A percentile compares a stretch with the other conserved stretches of the same genome.
These are phyloP conservation scores for Colletotrichum tanaceti DNA, from an alignment of 2,329 filamentous ascomycete genomes.

Conservation along the genomic window DNA sequence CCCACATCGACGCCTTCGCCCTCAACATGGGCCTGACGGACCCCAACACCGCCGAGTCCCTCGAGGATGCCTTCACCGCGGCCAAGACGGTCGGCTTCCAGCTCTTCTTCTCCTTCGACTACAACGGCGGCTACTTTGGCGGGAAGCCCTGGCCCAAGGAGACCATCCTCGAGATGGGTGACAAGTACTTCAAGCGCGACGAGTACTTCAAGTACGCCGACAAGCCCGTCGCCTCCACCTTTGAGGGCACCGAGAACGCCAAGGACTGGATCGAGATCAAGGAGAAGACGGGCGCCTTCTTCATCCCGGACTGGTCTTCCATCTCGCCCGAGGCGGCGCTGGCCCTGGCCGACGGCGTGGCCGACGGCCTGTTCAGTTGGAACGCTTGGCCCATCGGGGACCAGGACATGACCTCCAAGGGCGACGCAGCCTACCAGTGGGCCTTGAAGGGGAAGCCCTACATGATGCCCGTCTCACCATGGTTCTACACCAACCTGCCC, in stretches of 20 bases:
- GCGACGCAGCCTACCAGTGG: conserved; percentile 41
- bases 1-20: conserved; percentile 50
- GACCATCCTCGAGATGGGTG: conserved; percentile 29
- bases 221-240: conserved; percentile 54
- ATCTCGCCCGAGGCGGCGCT: conserved; percentile 47
- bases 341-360: conserved; percentile 33
- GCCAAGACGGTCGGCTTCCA: conserved; percentile 44
- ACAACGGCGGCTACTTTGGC: conserved; percentile 44
- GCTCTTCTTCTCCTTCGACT: conserved; percentile 50
- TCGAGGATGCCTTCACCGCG: conserved; percentile 36
- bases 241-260: conserved; percentile 56
- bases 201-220: conserved; percentile 44
- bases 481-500: conserved; percentile 70
- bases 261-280: conserved; percentile 59
- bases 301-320: conserved; percentile 59
- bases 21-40: conserved; percentile 38
- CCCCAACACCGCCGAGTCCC: conserved; percentile 20
- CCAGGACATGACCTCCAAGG: conserved; percentile 38
- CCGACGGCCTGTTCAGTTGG: conserved; percentile 54
- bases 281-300: conserved; percentile 51
- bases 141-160: conserved; percentile 41
- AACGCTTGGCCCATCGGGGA: conserved; percentile 52
- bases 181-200: conserved; percentile 26
- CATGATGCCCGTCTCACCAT: conserved; percentile 69
- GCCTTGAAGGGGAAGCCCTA: conserved; percentile 44